Base-by-base conservation (phyloP, 345 rosid species). In the Tarenaya hassleriana region DNA sequence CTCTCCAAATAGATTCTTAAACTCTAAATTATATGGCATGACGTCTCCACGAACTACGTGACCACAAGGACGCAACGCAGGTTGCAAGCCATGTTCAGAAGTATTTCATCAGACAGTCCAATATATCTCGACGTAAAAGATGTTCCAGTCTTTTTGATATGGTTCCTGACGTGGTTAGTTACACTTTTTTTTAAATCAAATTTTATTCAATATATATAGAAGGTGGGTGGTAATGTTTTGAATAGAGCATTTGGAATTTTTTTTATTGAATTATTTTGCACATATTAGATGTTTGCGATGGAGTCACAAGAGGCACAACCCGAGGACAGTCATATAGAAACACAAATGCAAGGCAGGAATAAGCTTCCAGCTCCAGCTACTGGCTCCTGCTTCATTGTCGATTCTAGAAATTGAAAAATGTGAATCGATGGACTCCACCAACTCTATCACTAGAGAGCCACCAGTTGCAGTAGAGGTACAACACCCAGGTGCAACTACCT, bases 11-110 rank as follows among this genome's bases (percentile, higher is more conserved):
- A n/a, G n/a, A n/a, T n/a, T n/a, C n/a, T n/a, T n/a, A n/a, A n/a
- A n/a, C n/a, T n/a, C n/a, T n/a, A n/a, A n/a, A n/a, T n/a, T n/a
- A n/a, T n/a, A n/a, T 94, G 99, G 97, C 77, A 97, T 65, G 99
- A 97, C 38, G 88, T 88, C 72, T 85, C 99, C 0, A 76, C 92
- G 31, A 94, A 77, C 55, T 94, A 65, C 70, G 99, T 94, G 55
- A 71, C 81, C n/a, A 73, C 94, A 7, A 77, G 97, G 75, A 82
- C 99, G 3, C 99, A 15, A 94, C 99, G 10, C 99, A 94, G 71
- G 99, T 94, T 19, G 99, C 99, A 52, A 94, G 99, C 59, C 99
- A 94, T 72, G 99, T 97, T 50, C 97, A 94, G 60, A 94, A 94
- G 67, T 83, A 88, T 60, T 94, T 94, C 65, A 86, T 88, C 59